Percentiles rank a stretch among this genome's conserved stretches.
phyloP scores from a whole-genome alignment of 345 rosid species.

The Populus davidiana region DNA sequence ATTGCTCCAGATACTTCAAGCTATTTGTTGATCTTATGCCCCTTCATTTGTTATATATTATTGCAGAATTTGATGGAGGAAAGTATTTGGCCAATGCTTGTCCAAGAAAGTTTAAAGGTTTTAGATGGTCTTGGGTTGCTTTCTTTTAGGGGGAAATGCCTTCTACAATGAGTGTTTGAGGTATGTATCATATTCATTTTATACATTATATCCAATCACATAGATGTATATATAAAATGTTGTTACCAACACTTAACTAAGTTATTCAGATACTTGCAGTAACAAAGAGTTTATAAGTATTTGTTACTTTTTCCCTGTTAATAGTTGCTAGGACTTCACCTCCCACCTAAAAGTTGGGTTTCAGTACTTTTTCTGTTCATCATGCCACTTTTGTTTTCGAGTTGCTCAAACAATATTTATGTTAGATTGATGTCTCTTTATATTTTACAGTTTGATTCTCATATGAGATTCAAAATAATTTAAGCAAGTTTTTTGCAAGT shows the following conservation, averaged over 20 bases:
- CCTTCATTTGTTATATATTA: constrained; percentile 1
- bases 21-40: neutral
- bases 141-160: too few relatives aligned
- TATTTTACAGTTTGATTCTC: too few relatives aligned
- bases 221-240: neutral
- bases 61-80: constrained; percentile 59
- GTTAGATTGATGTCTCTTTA: too few relatives aligned
- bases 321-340: constrained; percentile 95
- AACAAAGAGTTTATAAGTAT: constrained; percentile 93
- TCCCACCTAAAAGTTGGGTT: constrained; percentile 82
- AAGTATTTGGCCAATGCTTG: constrained; percentile 91
- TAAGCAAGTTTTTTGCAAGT: too few relatives aligned
- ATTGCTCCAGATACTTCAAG: neutral
- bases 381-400: too few relatives aligned
- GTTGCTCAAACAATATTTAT: too few relatives aligned
- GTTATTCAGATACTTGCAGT: constrained; percentile 82
- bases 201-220: too few relatives aligned
- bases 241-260: constrained; percentile 28
- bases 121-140: constrained; percentile 35
- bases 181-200: constrained; percentile 33
- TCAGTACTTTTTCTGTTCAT: constrained; percentile 29
- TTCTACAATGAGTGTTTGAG: constrained; percentile 90
- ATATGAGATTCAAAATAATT: too few relatives aligned
- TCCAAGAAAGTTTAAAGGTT: constrained; percentile 82
- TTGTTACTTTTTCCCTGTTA: constrained; percentile 91